Evolutionary conservation across 2,329 filamentous ascomycete genomes (phyloP).

Genomic region (Beauveria scarabaeidicola): DNA sequence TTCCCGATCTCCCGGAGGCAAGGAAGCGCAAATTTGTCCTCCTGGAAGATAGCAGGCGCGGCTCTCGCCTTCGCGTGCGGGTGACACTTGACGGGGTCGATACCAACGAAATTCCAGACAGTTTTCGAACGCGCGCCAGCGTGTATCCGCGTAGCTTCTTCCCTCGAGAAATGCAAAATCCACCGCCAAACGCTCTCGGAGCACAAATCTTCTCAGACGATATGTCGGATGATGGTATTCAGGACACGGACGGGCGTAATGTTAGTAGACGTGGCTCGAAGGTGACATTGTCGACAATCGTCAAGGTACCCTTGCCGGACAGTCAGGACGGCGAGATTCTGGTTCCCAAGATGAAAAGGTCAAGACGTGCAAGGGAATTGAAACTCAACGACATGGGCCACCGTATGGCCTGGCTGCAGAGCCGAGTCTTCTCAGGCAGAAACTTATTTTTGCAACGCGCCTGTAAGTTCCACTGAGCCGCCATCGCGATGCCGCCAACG

Average conservation of each 20-base stretch:
- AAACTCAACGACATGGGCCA: constrained; percentile 88
- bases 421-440: constrained; percentile 77
- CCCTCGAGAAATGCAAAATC: constrained; percentile 84
- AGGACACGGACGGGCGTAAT: constrained; percentile 41
- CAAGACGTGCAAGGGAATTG: constrained; percentile 71
- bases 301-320: constrained; percentile 56
- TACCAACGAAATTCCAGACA: constrained; percentile 92
- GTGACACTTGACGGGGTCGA: constrained; percentile 91
- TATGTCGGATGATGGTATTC: constrained; percentile 44
- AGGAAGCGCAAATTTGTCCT: constrained; percentile 96
- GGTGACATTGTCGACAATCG: constrained; percentile 31
- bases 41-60: constrained; percentile 79
- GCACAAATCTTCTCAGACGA: constrained; percentile 68
- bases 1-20: constrained; percentile 78
- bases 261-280: constrained; percentile 27
- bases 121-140: constrained; percentile 80
- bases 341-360: constrained; percentile 64
- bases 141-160: constrained; percentile 91
- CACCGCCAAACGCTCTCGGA: constrained; percentile 66
- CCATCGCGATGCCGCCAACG: not conserved
- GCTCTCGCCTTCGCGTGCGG: constrained; percentile 74
- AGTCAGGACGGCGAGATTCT: constrained; percentile 65
- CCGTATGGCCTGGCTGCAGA: constrained; percentile 94
- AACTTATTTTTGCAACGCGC: constrained; percentile 86
- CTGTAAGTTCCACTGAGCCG: constrained; percentile 50